Conservation (phyloP, 2,329 filamentous ascomycete species). For the Sclerotinia spermophila region DNA sequence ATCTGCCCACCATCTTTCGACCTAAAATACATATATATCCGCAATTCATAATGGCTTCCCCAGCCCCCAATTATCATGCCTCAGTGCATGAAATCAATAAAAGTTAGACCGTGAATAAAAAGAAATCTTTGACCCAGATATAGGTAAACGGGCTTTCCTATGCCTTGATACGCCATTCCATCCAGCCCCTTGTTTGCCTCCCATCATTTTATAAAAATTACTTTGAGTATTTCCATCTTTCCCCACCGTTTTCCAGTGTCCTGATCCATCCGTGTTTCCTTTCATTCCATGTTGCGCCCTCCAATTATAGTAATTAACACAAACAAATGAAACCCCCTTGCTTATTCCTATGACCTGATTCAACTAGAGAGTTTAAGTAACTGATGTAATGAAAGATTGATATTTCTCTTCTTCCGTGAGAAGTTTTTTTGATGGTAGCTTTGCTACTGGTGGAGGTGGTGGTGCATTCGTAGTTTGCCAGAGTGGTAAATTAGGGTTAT, state of each 20-base stretch:
- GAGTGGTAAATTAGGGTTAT: constrained; percentile 23
- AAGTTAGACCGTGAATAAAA: background rate
- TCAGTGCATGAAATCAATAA: background rate
- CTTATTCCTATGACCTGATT: background rate
- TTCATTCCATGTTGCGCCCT: constrained; percentile 1
- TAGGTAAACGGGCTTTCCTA: background rate
- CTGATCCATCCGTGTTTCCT: constrained; percentile 2
- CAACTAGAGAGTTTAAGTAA: constrained; percentile 13
- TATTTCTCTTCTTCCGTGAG: constrained; percentile 46
- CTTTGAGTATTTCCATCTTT: constrained; percentile 7
- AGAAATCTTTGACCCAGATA: constrained; percentile 2
- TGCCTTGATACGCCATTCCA: constrained; percentile 7
- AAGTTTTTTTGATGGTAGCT: constrained; percentile 32
- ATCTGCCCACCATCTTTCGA: background rate
- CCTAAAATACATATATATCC: constrained; percentile 2
- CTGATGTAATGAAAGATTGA: constrained; percentile 42
- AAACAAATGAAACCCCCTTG: constrained; percentile 4
- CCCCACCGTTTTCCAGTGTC: constrained; percentile 1
- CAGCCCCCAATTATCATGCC: background rate
- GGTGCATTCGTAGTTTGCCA: constrained; percentile 32
- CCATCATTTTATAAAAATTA: constrained; percentile 2
- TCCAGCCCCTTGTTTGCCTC: constrained; percentile 5
- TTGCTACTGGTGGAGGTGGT: constrained; percentile 16
- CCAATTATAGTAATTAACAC: background rate
- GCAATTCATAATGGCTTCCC: background rate